Conservation (phyloP, 176 grass and related monocot genomes). For the Carex kokanica region DNA sequence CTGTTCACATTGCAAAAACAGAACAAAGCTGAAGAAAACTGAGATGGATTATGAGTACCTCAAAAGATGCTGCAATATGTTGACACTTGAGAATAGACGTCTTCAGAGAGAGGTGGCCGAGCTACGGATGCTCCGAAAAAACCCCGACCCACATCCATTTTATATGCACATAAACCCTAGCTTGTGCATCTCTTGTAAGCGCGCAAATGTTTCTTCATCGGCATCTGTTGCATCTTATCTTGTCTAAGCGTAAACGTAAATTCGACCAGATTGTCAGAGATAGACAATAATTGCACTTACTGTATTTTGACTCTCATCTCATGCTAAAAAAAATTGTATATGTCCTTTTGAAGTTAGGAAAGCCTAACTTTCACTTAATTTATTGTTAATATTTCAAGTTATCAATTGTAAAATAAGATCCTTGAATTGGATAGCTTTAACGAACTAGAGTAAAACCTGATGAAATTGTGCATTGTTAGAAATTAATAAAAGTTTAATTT, state of each 20-base stretch:
- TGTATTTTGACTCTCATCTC: no score
- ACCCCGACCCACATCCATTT: not conserved
- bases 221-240: not conserved
- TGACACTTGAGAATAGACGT: conserved; percentile 40
- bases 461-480: not conserved
- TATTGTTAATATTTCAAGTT: not conserved
- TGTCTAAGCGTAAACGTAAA: not conserved
- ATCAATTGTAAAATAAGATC: not conserved
- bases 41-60: conserved; percentile 49
- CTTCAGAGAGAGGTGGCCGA: conserved; percentile 46
- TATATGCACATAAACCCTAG: not conserved
- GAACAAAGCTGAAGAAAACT: conserved; percentile 46
- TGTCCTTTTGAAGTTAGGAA: not conserved
- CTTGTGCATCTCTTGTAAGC: not conserved
- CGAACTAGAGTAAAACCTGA: not conserved
- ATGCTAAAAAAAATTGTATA: not conserved
- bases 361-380: not conserved
- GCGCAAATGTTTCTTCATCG: not conserved
- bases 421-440: not conserved
- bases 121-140: conserved; percentile 25
- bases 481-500: not conserved
- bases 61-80: conserved; percentile 39
- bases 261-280: not conserved
- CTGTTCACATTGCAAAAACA: not conserved
- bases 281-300: not conserved